These are phyloP conservation scores for Xylaria grammica DNA, from an alignment of 495 filamentous ascomycete species.

Conservation along the genomic window DNA sequence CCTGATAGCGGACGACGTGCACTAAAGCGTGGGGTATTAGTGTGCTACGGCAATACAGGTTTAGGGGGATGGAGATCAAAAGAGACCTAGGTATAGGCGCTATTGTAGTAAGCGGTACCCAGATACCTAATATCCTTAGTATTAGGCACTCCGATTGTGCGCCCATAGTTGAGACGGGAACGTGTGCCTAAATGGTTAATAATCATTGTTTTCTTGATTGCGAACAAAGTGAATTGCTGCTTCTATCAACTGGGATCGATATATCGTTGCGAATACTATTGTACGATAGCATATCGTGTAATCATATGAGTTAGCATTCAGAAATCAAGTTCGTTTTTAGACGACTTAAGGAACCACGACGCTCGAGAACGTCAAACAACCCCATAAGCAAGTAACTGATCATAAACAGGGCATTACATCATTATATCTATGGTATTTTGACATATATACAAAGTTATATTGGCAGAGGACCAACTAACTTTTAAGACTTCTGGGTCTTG, in stretches of 20 bases:
- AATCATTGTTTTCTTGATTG: not conserved
- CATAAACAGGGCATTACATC: slow-evolving; percentile 27
- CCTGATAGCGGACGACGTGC: not conserved
- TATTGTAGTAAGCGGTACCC: too few relatives aligned
- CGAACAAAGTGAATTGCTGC: not conserved
- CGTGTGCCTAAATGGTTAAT: too few relatives aligned
- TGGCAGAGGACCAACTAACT: slow-evolving; percentile 18
- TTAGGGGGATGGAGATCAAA: not conserved
- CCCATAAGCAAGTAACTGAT: not conserved
- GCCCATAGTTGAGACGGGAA: too few relatives aligned
- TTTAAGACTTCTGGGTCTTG: slow-evolving; percentile 43
- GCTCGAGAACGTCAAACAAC: not conserved
- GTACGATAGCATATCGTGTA: not conserved
- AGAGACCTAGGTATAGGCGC: too few relatives aligned
- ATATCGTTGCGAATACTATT: not conserved
- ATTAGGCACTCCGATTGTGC: not conserved
- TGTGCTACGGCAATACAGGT: not conserved
- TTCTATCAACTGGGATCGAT: not conserved
- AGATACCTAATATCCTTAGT: too few relatives aligned
- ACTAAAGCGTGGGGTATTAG: slow-evolving; percentile 9
- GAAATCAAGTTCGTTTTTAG: not conserved
- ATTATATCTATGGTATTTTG: slow-evolving; percentile 35
- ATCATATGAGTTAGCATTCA: slow-evolving; percentile 1
- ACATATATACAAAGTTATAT: slow-evolving; percentile 36
- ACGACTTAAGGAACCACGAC: not conserved